phyloP scores from a whole-genome alignment of 2,329 filamentous ascomycete genomes.

The Pseudogymnoascus sp. region DNA sequence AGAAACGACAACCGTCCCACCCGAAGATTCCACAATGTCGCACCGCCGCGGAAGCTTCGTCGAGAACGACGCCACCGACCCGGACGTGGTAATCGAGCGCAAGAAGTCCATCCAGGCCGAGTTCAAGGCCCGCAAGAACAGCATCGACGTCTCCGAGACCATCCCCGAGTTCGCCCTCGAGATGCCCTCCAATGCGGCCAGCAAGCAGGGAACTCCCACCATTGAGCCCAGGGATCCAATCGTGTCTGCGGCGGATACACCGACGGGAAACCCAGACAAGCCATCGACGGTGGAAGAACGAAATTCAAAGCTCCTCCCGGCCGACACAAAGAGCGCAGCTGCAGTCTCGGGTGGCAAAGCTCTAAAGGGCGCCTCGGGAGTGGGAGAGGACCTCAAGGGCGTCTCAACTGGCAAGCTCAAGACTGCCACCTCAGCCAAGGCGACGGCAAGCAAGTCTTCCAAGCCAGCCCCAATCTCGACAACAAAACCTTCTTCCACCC shows the following conservation, averaged over 20 bases:
- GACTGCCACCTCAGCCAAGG: not conserved
- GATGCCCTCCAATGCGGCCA: slow-evolving; percentile 13
- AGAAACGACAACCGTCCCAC: slow-evolving; percentile 19
- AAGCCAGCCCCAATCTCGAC: slow-evolving; percentile 20
- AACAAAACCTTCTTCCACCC: slow-evolving; percentile 16
- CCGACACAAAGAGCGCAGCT: not conserved
- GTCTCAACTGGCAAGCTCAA: not conserved
- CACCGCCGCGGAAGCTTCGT: slow-evolving; percentile 25
- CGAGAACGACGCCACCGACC: slow-evolving; percentile 21
- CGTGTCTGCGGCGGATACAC: slow-evolving; percentile 13
- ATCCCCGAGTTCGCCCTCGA: slow-evolving; percentile 25
- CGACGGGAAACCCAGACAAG: slow-evolving; percentile 9
- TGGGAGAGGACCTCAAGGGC: not conserved
- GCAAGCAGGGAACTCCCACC: slow-evolving; percentile 10
- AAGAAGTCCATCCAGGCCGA: slow-evolving; percentile 23
- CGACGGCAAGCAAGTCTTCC: slow-evolving; percentile 13
- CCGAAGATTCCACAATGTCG: slow-evolving; percentile 22
- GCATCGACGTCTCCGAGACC: slow-evolving; percentile 19
- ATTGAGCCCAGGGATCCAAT: slow-evolving; percentile 15
- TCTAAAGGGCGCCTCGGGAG: slow-evolving; percentile 13
- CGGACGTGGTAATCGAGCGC: slow-evolving; percentile 18
- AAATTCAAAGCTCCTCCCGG: slow-evolving; percentile 12
- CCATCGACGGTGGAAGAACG: slow-evolving; percentile 15
- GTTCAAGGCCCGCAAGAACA: slow-evolving; percentile 21
- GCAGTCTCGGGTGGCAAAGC: slow-evolving; percentile 12